Conservation (phyloP, 768 basidiomycete genomes). For the Pleurotus djamor region DNA sequence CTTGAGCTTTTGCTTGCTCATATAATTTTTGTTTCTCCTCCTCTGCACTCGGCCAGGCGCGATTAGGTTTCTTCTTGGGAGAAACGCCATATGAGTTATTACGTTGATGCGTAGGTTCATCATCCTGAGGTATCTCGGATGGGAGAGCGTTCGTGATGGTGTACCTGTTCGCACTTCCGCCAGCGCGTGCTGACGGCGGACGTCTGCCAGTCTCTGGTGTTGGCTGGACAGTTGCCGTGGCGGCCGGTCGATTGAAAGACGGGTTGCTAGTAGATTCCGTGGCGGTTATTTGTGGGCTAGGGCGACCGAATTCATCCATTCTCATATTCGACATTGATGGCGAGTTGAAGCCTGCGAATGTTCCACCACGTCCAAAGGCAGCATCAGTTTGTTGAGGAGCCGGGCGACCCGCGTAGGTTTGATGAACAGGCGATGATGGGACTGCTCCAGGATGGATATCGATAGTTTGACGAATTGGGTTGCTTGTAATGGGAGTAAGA, state of each 20-base stretch:
- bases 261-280: not conserved
- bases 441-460: not conserved
- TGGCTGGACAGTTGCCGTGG: not conserved
- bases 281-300: not conserved
- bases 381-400: conserved; percentile 3
- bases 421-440: not conserved
- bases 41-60: conserved; percentile 50
- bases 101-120: conserved; percentile 21
- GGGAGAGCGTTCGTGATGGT: conserved; percentile 38
- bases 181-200: conserved; percentile 21
- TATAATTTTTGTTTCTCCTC: conserved; percentile 70
- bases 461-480: not conserved
- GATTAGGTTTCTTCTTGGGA: conserved; percentile 10
- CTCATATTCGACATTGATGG: not conserved
- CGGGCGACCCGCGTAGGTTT: not conserved
- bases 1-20: conserved; percentile 60
- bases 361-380: conserved; percentile 9
- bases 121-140: conserved; percentile 24
- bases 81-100: conserved; percentile 4
- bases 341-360: not conserved
- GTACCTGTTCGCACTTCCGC: conserved; percentile 25
- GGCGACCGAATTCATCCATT: conserved; percentile 2
- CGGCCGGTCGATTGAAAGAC: too few species aligned
- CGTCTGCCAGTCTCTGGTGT: conserved; percentile 13
- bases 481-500: conserved; percentile 22